Evolutionary conservation across 2,329 filamentous ascomycete genomes (phyloP), one percentile per base, ranked within the genome.

Genomic region (Verticillium klebahnii): DNA sequence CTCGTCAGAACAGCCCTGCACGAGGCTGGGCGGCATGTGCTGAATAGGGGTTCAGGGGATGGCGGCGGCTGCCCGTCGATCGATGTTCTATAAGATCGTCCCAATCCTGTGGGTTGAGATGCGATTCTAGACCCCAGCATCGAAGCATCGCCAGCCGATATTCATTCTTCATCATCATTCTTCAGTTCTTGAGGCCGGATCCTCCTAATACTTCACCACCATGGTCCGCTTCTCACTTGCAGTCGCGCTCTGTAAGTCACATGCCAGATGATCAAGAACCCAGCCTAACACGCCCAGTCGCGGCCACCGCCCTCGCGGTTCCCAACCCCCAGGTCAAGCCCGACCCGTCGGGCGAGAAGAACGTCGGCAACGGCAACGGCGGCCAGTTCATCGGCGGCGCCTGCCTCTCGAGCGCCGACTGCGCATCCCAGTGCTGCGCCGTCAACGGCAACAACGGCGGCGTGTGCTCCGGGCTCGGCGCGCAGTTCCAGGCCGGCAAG

Each of bases 341-440:
- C 66, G 71, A 72, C 45, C 67, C 70, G 0, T 50, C 69, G 9
- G 71, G 71, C 52, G 67, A 62, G 12, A 69, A 72, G 56, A 69
- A 69, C 59, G 60, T 72, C 55, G 69, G 70, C 64, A 69, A 68
- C 59, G 70, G 67, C 58, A 25, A 61, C 11, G 70, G 69, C 23
- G 58, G 37, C 2, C 70, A 72, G 64, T 72, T 73, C 64, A 72
- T 72, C 64, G 69, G 69, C 5, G 71, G 71, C 58, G 68, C 62
- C 60, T 72, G 70, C 57, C 60, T 67, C 25, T 70, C 61, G 66
- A 67, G 67, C 45, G 65, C 62, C 57, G 71, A 72, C 64, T 72
- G 71, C 61, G 69, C 69, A 39, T 68, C 67, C 14, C 54, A 60
- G 34, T 69, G 68, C 65, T 69, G 68, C 56, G 67, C 68, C 23